Base-by-base conservation (phyloP, 2,329 filamentous ascomycete species). In the Diaporthe nobilis region DNA sequence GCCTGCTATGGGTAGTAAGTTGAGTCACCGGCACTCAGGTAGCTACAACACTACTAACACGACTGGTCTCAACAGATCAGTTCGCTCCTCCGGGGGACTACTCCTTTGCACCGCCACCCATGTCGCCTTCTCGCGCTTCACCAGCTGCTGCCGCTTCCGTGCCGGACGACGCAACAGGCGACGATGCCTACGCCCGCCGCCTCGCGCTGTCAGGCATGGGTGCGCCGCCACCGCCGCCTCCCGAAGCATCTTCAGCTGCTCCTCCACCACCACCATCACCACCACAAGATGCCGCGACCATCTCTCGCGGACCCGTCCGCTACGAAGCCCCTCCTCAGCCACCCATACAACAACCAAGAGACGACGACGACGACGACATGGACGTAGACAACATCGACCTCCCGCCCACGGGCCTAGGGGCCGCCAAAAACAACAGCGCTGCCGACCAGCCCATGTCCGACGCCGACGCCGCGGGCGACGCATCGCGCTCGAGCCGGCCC, bases 241-340 rank as follows among this genome's bases (percentile, higher is more conserved):
- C 31, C 3, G 80, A 81, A 39, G 80, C 81, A 53, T 80, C 83
- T 63, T 77, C 80, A 60, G 78, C 82, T 22, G 84, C 83, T 8
- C 84, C 86, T 37, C 83, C 86, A 4, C 81, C 86, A 4, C 81
- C 83, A 5, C 84, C 86, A 39, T 83, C 86, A 5, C 81, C 85
- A 10, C 78, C 83, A 6, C 80, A 86, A 34, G 83, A 84, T 58
- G 81, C 87, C n/a, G 87, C 90, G 15, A 92, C 91, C 10, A 96
- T 97, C 82, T 94, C 94, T 57, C 91, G 93, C 57, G 93, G 94
- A 0, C 94, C 95, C 1, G 91, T 98, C 15, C 93, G 92, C 78
- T 98, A 98, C 83, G 74, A 77, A 87, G 86, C 60, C 63, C 83
- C 90, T 44, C 88, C 89, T 4, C 84, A 87, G 15, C 84, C 89